A percentile compares a stretch with the other conserved stretches of the same genome.
These are phyloP conservation scores for Bombardia bombarda DNA, from an alignment of 495 filamentous ascomycete species.

Conservation along the genomic window DNA sequence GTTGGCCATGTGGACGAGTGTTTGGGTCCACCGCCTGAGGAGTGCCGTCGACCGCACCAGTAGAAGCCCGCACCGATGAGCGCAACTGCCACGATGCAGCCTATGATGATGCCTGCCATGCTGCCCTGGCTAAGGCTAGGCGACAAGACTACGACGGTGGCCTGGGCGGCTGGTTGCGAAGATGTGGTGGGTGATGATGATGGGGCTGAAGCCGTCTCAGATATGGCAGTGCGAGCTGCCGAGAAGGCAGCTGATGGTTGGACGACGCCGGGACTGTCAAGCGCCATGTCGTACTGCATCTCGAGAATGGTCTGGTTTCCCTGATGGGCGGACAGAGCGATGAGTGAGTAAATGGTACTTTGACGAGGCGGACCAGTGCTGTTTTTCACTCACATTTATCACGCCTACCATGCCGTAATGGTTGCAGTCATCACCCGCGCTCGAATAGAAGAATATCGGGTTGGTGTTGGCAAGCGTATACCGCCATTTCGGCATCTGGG, in stretches of 20 bases:
- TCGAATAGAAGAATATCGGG: neutral
- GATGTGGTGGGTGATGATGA: neutral
- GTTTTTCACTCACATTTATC: neutral
- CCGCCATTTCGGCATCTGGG: neutral
- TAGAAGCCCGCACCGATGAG: neutral
- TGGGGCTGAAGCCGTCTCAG: neutral
- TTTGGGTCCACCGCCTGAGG: slow-evolving; percentile 12
- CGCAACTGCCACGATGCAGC: neutral
- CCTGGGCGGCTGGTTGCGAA: neutral
- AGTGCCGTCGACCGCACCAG: slow-evolving; percentile 1
- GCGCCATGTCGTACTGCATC: neutral
- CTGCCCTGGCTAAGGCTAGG: neutral
- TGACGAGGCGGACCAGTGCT: neutral
- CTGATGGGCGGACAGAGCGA: neutral
- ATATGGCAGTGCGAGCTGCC: neutral
- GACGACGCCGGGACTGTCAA: neutral
- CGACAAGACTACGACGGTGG: neutral
- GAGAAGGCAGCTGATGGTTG: neutral
- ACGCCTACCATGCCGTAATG: slow-evolving; percentile 1
- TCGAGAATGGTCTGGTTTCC: neutral
- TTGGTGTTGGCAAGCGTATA: neutral
- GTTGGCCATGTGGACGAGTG: neutral
- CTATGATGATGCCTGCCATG: neutral
- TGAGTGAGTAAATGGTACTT: neutral
- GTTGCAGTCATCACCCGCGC: neutral